Evolutionary conservation across 176 grass and related monocot genomes (phyloP).

Genomic region (Pontederia crassipes): DNA sequence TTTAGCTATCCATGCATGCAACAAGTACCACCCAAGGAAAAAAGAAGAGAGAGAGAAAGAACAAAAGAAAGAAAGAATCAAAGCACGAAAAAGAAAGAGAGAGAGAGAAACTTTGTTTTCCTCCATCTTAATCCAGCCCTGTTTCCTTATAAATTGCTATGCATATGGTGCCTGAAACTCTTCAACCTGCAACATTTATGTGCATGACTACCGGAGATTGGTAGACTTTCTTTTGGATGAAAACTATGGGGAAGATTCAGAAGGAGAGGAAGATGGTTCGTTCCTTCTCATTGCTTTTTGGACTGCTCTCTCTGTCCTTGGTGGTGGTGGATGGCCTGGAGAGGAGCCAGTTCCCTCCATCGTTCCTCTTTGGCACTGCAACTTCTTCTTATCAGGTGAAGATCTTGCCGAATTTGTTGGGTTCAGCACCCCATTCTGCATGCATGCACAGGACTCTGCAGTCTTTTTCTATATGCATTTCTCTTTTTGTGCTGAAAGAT

Average conservation of each 20-base stretch:
- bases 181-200: too few relatives aligned
- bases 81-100: too few relatives aligned
- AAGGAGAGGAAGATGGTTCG: neutral
- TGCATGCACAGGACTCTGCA: neutral
- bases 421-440: neutral
- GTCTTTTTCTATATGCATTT: neutral
- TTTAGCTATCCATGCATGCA: too few relatives aligned
- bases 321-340: conserved; percentile 22
- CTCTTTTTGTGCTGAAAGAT: neutral
- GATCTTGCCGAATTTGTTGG: neutral
- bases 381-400: conserved; percentile 51
- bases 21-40: too few relatives aligned
- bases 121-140: too few relatives aligned
- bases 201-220: neutral
- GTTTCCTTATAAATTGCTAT: too few relatives aligned
- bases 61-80: too few relatives aligned
- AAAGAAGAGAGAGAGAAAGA: too few relatives aligned
- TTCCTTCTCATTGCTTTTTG: conserved; percentile 8
- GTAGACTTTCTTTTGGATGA: neutral
- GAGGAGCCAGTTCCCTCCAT: conserved; percentile 39
- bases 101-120: too few relatives aligned
- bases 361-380: conserved; percentile 52
- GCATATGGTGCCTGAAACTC: too few relatives aligned
- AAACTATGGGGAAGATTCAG: neutral
- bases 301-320: conserved; percentile 8